These are phyloP conservation scores for Saturnispora sekii DNA, from an alignment of 805 yeast genomes.

Conservation along the genomic window DNA sequence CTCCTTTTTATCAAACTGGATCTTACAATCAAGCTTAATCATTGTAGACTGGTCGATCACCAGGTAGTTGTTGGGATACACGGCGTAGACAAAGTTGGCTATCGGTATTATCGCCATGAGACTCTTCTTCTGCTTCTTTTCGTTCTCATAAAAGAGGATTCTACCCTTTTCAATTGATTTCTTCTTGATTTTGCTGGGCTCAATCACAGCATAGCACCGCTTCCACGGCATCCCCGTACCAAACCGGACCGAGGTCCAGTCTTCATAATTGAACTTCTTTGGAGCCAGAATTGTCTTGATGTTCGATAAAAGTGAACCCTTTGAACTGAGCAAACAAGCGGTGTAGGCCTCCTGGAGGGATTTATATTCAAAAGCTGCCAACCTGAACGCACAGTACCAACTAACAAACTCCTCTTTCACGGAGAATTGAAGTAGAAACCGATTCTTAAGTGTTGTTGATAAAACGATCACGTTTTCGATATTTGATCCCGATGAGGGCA, in stretches of 20 bases:
- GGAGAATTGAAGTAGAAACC: constrained; percentile 73
- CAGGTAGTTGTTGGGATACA: constrained; percentile 79
- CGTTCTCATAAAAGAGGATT: constrained; percentile 73
- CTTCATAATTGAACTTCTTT: constrained; percentile 78
- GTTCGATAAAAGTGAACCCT: constrained; percentile 82
- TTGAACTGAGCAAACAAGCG: constrained; percentile 85
- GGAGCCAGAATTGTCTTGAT: constrained; percentile 78
- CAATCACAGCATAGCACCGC: constrained; percentile 83
- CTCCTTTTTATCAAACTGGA: constrained; percentile 45
- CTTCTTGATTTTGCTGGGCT: constrained; percentile 48
- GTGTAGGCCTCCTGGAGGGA: constrained; percentile 92
- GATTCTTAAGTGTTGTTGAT: constrained; percentile 84
- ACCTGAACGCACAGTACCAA: constrained; percentile 80
- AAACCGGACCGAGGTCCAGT: constrained; percentile 90
- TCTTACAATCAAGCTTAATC: constrained; percentile 80
- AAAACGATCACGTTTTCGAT: constrained; percentile 75
- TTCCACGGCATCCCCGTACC: constrained; percentile 99
- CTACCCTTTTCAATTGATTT: constrained; percentile 49
- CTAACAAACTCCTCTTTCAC: constrained; percentile 50
- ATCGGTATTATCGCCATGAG: constrained; percentile 72
- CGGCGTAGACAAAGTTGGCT: constrained; percentile 71
- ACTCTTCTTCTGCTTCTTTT: constrained; percentile 58
- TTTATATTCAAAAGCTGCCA: constrained; percentile 72
- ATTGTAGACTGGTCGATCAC: constrained; percentile 82
- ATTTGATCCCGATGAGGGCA: constrained; percentile 58